A percentile compares a stretch with the other conserved stretches of the same genome.
Evolutionary conservation across 345 rosid species (phyloP).

Genomic region (Gossypium raimondii): DNA sequence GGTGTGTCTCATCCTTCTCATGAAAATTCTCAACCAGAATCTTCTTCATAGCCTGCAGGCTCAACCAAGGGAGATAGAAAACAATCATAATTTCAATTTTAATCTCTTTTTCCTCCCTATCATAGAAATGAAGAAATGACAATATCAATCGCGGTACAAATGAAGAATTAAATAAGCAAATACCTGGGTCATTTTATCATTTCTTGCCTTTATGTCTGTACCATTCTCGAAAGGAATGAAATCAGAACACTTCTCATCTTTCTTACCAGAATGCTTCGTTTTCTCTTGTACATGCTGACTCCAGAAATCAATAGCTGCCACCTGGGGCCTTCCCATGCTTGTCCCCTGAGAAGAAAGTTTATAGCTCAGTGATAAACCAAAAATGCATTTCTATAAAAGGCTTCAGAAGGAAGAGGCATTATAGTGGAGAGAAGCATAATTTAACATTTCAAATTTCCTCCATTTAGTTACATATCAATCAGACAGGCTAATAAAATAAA

Average conservation of each 20-base stretch:
- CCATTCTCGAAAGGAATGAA: conserved; percentile 19
- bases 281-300: conserved; percentile 21
- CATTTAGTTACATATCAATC: neutral
- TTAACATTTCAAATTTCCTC: neutral
- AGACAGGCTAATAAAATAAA: neutral
- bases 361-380: conserved; percentile 14
- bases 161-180: conserved; percentile 12
- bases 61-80: conserved; percentile 7
- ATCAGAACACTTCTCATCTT: conserved; percentile 23
- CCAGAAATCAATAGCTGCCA: conserved; percentile 17
- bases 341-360: conserved; percentile 25
- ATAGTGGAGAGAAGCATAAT: neutral
- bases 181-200: conserved; percentile 68
- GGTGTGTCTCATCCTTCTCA: conserved; percentile 48
- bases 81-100: neutral
- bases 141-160: neutral
- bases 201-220: conserved; percentile 30
- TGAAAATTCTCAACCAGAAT: conserved; percentile 58
- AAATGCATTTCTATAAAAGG: conserved; percentile 1
- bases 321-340: conserved; percentile 4
- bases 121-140: neutral
- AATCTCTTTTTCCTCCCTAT: neutral
- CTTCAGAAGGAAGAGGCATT: neutral
- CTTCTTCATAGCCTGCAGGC: conserved; percentile 67
- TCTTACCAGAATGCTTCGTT: conserved; percentile 20